Evolutionary conservation across 352 stramenopile genomes (phyloP), one percentile per base, ranked within the genome.

Genomic region (Lagenidium sp.): DNA sequence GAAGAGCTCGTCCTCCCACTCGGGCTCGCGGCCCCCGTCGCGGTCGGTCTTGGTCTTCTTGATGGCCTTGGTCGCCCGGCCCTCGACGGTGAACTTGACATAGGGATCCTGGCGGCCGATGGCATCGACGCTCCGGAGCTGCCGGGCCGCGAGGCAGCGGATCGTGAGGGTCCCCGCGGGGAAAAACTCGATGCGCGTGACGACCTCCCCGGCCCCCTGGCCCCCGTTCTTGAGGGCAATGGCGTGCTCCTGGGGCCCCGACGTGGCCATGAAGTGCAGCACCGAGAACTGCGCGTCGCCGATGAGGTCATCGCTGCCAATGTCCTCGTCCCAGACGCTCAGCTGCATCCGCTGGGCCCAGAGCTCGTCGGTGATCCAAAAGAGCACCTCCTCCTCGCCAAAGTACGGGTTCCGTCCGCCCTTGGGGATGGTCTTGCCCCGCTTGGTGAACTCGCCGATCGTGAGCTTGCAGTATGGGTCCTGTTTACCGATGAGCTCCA

Each of bases 351-450:
- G 63, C 35, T 95, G 50, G 8, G 74, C 75, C 89, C 87, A 97
- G 13, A 88, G 62, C n/a, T 92, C 75, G n/a, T 84, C 68, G 6
- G 83, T 83, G 50, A 97, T 78, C 84, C 85, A 96, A 34, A 97
- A 86, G 4, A 92, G 64, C 13, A 97, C 39, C 36, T 97, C 71
- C 52, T 97, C 90, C 44, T 95, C 85, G 5, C 70, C 65, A 62
- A 97, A 97, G 34, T 94, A 95, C 3, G 89, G 91, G 15, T 95
- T 85, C 1, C 68, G 82, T 4, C 91, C 89, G 1, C 89, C 79
- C 49, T 84, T 85, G 13, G 71, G 50, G 19, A 85, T 37, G 0
- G 76, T 89, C 50, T 84, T 91, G 48, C 76, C 60, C 3, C 75
- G 74, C n/a, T 92, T 83, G 2, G 55, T 70, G 36, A 80, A 82